phyloP scores from a whole-genome alignment of 2,329 filamentous ascomycete species.

The Sporothrix dimorphospora region DNA sequence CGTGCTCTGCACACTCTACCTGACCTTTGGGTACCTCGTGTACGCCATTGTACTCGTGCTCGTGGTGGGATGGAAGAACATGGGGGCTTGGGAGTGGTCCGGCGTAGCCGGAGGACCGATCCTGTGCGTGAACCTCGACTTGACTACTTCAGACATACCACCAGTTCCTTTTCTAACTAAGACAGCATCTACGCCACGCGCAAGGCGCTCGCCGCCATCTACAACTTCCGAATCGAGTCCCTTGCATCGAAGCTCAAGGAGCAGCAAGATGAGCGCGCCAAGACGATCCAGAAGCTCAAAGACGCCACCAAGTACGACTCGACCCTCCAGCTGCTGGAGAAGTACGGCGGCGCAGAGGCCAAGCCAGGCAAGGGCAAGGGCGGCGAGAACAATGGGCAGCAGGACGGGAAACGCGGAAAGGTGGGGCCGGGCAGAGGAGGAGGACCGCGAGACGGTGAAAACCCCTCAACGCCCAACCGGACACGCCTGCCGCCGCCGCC shows the following conservation, averaged over 20 bases:
- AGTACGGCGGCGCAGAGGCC: slow-evolving; percentile 76
- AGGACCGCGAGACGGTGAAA: slow-evolving; percentile 24
- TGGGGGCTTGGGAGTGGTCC: slow-evolving; percentile 76
- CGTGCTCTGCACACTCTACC: slow-evolving; percentile 87
- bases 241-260: slow-evolving; percentile 71
- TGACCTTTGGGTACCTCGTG: slow-evolving; percentile 86
- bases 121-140: slow-evolving; percentile 56
- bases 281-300: slow-evolving; percentile 93
- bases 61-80: slow-evolving; percentile 80
- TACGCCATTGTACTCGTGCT: slow-evolving; percentile 80
- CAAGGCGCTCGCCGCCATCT: slow-evolving; percentile 68
- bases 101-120: slow-evolving; percentile 78
- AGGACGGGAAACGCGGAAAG: slow-evolving; percentile 32
- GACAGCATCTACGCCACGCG: slow-evolving; percentile 78
- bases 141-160: background rate
- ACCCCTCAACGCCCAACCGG: slow-evolving; percentile 41
- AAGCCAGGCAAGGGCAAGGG: slow-evolving; percentile 43
- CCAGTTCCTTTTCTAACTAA: background rate
- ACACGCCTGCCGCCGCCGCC: slow-evolving; percentile 60
- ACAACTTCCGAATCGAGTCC: slow-evolving; percentile 76
- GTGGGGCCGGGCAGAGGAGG: background rate
- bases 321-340: slow-evolving; percentile 88
- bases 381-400: slow-evolving; percentile 20
- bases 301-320: slow-evolving; percentile 95
- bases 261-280: slow-evolving; percentile 76